Base-by-base conservation (phyloP, 1,284 basidiomycete genomes). In the Microbotryomycetes sp. region DNA sequence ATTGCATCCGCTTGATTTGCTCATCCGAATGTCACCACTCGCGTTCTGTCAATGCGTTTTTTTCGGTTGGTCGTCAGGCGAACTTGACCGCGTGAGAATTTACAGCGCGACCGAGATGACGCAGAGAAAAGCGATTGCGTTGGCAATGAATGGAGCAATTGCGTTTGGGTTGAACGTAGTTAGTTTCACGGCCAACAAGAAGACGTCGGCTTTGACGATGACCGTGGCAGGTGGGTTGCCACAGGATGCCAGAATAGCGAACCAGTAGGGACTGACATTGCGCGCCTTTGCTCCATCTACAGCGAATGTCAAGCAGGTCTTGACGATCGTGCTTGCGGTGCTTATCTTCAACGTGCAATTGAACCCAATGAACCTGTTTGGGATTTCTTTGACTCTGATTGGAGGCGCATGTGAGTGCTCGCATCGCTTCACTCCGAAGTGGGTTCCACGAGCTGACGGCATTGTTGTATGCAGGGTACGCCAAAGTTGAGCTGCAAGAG, bases 291-390 rank as follows among this genome's bases (percentile, higher is more conserved):
- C n/a, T 29, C 22, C 28, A 23, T 49, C 59, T 49, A 7, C 69
- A 87, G 89, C 85, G 56, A 92, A 92, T 73, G 84, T 92, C 60
- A 97, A 97, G 77, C 92, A 96, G 74, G 92, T 92, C n/a, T 76
- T 96, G 65, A 93, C 92, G 1, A 86, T 96, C 66, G 79, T 92
- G 3, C 83, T 87, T 56, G 89, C 91, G 0, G 88, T 96, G 12
- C 70, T 82, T 42, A 81, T 94, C 32, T 96, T 96, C 77, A 78
- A 92, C 73, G 77, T 94, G 53, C 82, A 82, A 12, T 89, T 96
- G 74, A 87, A 86, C 49, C 78, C 81, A 28, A 81, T 81, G 62
- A 96, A 96, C 73, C 84, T 82, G 19, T 67, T 88, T 31, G 92
- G 92, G 1, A 92, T 96, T 63, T 53, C 81, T 12, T 77, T 93